phyloP scores from a whole-genome alignment of 2,329 filamentous ascomycete genomes.

The Teratosphaeria epicoccoides region DNA sequence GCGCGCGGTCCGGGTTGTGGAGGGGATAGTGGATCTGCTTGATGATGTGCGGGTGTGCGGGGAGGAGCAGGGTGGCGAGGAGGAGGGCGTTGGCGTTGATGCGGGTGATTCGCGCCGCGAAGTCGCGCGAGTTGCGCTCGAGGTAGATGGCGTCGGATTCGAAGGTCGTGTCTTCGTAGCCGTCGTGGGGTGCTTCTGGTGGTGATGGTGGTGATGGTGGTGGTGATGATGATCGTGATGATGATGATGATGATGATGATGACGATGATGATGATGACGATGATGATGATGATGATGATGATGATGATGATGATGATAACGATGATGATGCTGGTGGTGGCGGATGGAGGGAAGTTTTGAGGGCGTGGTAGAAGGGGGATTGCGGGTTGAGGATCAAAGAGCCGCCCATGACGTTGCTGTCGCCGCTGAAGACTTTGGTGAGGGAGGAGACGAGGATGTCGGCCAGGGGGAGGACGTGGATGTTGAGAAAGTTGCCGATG shows the following conservation, averaged over 20 bases:
- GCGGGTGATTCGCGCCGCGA: conserved; percentile 67
- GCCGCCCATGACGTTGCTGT: conserved; percentile 97
- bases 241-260: too few relatives aligned
- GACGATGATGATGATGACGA: too few relatives aligned
- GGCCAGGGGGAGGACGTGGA: conserved; percentile 79
- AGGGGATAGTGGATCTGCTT: conserved; percentile 83
- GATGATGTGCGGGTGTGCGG: conserved; percentile 49
- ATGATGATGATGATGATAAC: too few relatives aligned
- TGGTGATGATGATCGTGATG: too few relatives aligned
- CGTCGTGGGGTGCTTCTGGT: conserved; percentile 13
- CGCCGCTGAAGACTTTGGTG: conserved; percentile 94
- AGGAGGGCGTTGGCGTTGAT: conserved; percentile 79
- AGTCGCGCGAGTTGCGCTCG: conserved; percentile 92
- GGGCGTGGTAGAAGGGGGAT: conserved; percentile 54
- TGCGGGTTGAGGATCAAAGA: conserved; percentile 54
- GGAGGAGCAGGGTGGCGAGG: conserved; percentile 63
- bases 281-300: too few relatives aligned
- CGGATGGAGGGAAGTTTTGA: conserved; percentile 55
- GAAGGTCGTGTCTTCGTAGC: conserved; percentile 88
- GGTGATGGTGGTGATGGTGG: conserved; percentile 22
- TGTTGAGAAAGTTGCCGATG: conserved; percentile 90
- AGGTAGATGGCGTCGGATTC: conserved; percentile 88
- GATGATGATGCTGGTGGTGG: conserved; percentile 18
- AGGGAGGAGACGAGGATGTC: conserved; percentile 91
- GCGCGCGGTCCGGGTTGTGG: conserved; percentile 53